These are phyloP conservation scores for Blastobotrys terrestris DNA, from an alignment of 805 yeast species.

Conservation along the genomic window DNA sequence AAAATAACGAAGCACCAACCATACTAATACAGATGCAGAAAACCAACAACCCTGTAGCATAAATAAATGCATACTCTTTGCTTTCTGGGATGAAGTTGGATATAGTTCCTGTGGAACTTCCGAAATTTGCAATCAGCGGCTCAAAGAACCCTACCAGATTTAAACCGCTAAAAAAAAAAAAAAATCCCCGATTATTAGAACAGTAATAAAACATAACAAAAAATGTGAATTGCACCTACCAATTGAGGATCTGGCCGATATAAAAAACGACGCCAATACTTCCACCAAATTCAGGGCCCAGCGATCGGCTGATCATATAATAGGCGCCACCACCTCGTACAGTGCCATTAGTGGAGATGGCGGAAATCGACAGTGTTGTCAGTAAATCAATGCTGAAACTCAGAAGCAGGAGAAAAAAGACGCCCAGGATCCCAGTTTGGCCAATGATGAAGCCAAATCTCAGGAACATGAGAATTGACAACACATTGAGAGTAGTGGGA, in stretches of 20 bases:
- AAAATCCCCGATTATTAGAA: background rate
- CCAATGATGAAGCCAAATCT: slow-evolving; percentile 95
- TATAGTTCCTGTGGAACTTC: slow-evolving; percentile 51
- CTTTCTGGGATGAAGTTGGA: slow-evolving; percentile 59
- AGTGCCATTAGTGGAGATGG: slow-evolving; percentile 95
- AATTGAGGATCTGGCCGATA: slow-evolving; percentile 86
- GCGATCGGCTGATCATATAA: slow-evolving; percentile 89
- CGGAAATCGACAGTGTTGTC: slow-evolving; percentile 86
- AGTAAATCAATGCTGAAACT: slow-evolving; percentile 77
- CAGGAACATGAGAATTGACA: slow-evolving; percentile 89
- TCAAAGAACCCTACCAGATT: slow-evolving; percentile 95
- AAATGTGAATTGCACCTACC: slow-evolving; percentile 16
- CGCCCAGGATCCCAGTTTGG: slow-evolving; percentile 84
- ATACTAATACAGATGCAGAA: slow-evolving; percentile 19
- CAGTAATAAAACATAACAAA: background rate
- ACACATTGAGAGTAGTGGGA: slow-evolving; percentile 88
- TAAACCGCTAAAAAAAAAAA: slow-evolving; percentile 60
- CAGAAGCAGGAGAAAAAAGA: slow-evolving; percentile 56
- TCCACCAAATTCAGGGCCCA: slow-evolving; percentile 98
- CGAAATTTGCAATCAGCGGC: slow-evolving; percentile 79
- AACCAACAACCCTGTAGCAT: slow-evolving; percentile 53
- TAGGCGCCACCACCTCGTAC: slow-evolving; percentile 98
- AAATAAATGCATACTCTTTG: slow-evolving; percentile 58
- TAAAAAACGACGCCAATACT: slow-evolving; percentile 92
- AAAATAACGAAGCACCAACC: slow-evolving; percentile 21